Evolutionary conservation across 2,329 filamentous ascomycete genomes (phyloP).

Genomic region (Ophiobolus disseminans): DNA sequence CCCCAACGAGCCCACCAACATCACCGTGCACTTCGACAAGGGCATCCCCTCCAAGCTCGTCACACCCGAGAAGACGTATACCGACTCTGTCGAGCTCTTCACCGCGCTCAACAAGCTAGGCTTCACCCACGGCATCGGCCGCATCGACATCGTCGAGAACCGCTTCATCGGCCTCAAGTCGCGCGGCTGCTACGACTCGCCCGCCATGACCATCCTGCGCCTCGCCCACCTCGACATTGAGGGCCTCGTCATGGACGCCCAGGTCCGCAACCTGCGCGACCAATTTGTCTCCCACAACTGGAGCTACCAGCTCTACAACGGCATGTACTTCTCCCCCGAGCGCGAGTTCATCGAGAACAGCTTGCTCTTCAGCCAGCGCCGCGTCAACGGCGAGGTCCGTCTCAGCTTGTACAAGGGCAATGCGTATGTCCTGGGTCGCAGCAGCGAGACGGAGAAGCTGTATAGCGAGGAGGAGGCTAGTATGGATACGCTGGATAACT

Average conservation of each 20-base stretch:
- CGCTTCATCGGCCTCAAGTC: constrained; percentile 81
- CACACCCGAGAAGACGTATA: constrained; percentile 64
- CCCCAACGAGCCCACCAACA: constrained; percentile 73
- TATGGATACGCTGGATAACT: constrained; percentile 76
- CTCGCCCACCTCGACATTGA: constrained; percentile 68
- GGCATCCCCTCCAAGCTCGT: constrained; percentile 75
- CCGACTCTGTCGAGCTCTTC: constrained; percentile 76
- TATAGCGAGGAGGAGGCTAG: constrained; percentile 70
- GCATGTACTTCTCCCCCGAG: constrained; percentile 73
- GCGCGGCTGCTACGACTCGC: constrained; percentile 77
- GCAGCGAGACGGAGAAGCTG: constrained; percentile 71
- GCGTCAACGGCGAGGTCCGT: constrained; percentile 60
- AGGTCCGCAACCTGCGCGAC: constrained; percentile 73
- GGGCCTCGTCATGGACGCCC: constrained; percentile 71
- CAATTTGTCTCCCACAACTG: constrained; percentile 68
- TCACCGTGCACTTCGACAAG: constrained; percentile 75
- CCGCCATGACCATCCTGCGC: constrained; percentile 56
- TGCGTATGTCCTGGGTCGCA: constrained; percentile 66
- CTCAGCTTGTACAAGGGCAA: constrained; percentile 72
- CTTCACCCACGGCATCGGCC: constrained; percentile 74
- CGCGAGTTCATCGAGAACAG: constrained; percentile 74
- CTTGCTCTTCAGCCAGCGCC: constrained; percentile 48
- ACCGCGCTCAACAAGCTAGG: constrained; percentile 74
- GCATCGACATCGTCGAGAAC: constrained; percentile 85
- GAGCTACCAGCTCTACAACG: constrained; percentile 63